phyloP scores from a whole-genome alignment of 2,329 filamentous ascomycete genomes.

The Lasiodiplodia hormozganensis region DNA sequence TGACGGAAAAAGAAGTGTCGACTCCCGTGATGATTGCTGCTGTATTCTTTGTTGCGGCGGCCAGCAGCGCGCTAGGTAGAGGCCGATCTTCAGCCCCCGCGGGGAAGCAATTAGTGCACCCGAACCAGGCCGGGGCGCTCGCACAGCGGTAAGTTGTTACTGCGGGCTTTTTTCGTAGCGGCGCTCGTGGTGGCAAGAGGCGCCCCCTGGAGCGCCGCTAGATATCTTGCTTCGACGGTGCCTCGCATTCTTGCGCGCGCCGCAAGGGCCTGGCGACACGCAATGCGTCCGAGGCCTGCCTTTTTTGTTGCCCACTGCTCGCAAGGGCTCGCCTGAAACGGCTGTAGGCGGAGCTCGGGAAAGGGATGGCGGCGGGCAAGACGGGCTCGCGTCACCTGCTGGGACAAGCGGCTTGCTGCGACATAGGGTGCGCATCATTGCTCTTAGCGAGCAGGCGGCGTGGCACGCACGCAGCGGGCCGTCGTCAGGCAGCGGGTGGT shows the following conservation, averaged over 20 bases:
- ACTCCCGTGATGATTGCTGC: background rate
- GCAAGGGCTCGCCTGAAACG: conserved; percentile 20
- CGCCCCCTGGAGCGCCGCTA: background rate
- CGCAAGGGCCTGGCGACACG: conserved; percentile 27
- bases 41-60: conserved; percentile 5
- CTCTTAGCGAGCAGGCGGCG: conserved; percentile 8
- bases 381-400: conserved; percentile 5
- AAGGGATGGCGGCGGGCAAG: conserved; percentile 13
- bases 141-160: background rate
- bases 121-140: conserved; percentile 2
- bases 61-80: conserved; percentile 4
- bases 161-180: background rate
- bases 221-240: background rate
- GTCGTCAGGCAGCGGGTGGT: conserved; percentile 6
- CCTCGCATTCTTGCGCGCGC: conserved; percentile 21
- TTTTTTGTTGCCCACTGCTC: conserved; percentile 10
- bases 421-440: background rate
- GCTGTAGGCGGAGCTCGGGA: background rate
- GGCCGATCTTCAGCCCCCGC: conserved; percentile 18
- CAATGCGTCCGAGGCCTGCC: conserved; percentile 24
- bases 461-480: conserved; percentile 23
- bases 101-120: conserved; percentile 15
- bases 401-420: background rate
- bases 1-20: background rate
- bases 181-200: conserved; percentile 15